Base-by-base conservation (phyloP, 345 rosid species). In the Pistacia integerrima region DNA sequence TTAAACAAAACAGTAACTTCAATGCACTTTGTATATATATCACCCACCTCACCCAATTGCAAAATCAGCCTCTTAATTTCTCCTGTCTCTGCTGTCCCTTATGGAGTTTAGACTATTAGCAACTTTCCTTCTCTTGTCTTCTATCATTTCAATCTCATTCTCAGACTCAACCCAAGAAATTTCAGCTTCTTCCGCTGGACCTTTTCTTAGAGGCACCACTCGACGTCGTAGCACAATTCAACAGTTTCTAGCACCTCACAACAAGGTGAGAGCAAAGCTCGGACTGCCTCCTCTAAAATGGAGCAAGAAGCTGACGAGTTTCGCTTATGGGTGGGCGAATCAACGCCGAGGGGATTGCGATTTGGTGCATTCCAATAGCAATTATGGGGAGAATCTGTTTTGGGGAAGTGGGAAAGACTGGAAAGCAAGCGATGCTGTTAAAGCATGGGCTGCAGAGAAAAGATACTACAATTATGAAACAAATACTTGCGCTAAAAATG, bases 361-460 rank as follows among this genome's bases (percentile, higher is more conserved):
- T 0, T 77, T 93, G 76, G 36, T 86, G 36, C 95, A 91, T 80
- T 89, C 95, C 0, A 61, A 75, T 0, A 74, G 90, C 61, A 20
- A 85, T 51, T 91, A 89, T 22, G 95, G 92, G 0, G 91, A 88
- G 74, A 93, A 89, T 80, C 83, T 88, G 11, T 86, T 87, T 30
- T 86, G 92, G 93, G 93, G 92, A 0, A 84, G 87, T 56, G 93
- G 92, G 16, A 80, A 76, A 64, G 81, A 78, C 4, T 92, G 93
- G 93, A 85, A 52, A 8, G 80, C 88, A 0, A 55, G 44, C 0
- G 86, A 87, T 8, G 91, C 95, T 1, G 89, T 88, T 30, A 80
- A 55, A 2, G 84, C 80, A 0, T 92, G 97, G 95, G 91, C 83
- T 0, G 88, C 82, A 44, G 86, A 92, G 88, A 81, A 69, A 60